Evolutionary conservation across 345 rosid genomes (phyloP), one percentile per base, ranked within the genome.

Genomic region (Dovyalis caffra): DNA sequence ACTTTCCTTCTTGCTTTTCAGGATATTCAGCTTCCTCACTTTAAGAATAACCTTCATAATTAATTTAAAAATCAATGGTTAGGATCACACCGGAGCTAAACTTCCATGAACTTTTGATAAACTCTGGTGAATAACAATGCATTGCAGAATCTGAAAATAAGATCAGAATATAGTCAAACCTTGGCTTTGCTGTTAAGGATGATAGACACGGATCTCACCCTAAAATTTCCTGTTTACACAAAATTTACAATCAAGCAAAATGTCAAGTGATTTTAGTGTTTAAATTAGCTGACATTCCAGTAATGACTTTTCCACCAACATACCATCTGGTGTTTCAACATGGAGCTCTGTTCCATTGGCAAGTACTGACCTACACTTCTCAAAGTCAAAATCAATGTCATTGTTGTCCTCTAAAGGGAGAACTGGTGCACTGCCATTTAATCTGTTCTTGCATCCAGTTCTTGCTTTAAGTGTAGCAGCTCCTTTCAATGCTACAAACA

Each of bases 381-480:
- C 83, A 45, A 95, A 89, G 73, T 95, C 88, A 64, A 89, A 83
- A 62, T 88, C 85, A 26, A 79, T 35, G 47, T 90, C 83, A 69
- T 79, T 72, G 6, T 66, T 84, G 67, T 88, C 90, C 77, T 90
- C 89, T 4, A 95, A 86, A 28, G 98, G 96, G 18, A 91, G 92
- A 20, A 91, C 81, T 0, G 93, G 92, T 0, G 84, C 84, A 43
- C n/a, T n/a, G n/a, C n/a, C n/a, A n/a, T 85, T 89, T 66, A 87
- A 37, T 76, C 77, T 82, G 78, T 84, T 91, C 74, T 84, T 90
- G 85, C 89, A 91, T 77, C 89, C 89, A 78, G 87, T 78, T 84
- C 98, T 91, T 71, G 97, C 94, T 80, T 91, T 87, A 5, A 95
- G 85, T 3, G 94, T 93, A 3, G 83, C 92, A 16, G 97, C 99